phyloP scores from a whole-genome alignment of 768 basidiomycete species.

The Daedaleopsis nitida region DNA sequence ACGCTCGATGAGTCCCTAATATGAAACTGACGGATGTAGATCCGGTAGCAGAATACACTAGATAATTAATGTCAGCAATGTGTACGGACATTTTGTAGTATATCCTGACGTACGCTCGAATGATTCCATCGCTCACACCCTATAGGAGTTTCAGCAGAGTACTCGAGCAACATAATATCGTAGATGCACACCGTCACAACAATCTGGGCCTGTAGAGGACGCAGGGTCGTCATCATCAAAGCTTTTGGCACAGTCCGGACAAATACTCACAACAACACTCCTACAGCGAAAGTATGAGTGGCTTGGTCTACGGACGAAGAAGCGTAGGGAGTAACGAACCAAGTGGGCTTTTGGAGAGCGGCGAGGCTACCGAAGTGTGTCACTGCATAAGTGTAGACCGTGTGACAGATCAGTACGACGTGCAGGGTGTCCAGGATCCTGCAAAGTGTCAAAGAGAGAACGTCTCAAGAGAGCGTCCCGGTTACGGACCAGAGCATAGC shows the following conservation, averaged over 20 bases:
- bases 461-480: conserved; percentile 2
- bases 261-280: conserved; percentile 10
- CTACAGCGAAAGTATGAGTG: background rate
- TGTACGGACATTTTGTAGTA: background rate
- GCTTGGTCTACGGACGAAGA: background rate
- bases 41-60: conserved; percentile 3
- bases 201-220: background rate
- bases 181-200: background rate
- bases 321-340: background rate
- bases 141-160: background rate
- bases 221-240: background rate
- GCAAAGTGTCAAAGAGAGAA: no score
- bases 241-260: background rate
- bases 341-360: conserved; percentile 3
- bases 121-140: background rate
- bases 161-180: no score
- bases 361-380: conserved; percentile 2
- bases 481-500: no score
- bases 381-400: conserved; percentile 16
- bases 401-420: conserved; percentile 21
- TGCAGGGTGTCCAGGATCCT: conserved; percentile 27
- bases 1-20: no score
- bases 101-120: background rate
- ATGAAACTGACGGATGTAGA: background rate
- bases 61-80: no score